Conservation (phyloP, 148 eudicot species). For the Rhododendron mucronatum region DNA sequence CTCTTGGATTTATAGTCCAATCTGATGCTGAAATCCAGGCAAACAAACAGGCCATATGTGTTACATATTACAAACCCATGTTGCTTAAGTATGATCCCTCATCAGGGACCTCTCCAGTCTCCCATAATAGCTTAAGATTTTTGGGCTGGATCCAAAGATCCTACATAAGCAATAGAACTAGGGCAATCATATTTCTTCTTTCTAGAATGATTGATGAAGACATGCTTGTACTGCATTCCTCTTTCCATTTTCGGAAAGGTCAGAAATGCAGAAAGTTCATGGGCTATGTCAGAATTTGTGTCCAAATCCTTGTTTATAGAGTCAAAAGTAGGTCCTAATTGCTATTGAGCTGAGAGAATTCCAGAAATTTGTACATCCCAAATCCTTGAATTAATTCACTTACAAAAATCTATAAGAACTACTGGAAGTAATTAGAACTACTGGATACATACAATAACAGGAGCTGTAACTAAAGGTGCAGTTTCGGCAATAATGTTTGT, state of each 20-base stretch:
- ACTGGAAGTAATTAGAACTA: neutral
- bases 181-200: neutral
- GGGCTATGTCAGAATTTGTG: neutral
- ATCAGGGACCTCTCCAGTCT: neutral
- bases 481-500: conserved; percentile 59
- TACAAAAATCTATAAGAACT: neutral
- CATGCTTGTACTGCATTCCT: neutral
- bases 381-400: neutral
- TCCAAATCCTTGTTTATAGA: neutral
- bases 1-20: neutral
- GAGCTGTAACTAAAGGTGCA: conserved; percentile 64
- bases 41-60: neutral
- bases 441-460: conserved; percentile 61
- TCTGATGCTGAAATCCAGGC: neutral
- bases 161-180: neutral
- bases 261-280: neutral
- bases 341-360: neutral
- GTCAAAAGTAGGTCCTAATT: conserved; percentile 1
- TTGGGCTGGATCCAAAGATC: neutral
- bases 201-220: neutral
- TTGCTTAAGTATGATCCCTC: neutral
- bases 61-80: neutral
- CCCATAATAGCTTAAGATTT: neutral
- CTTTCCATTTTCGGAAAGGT: neutral
- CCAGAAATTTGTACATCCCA: neutral